Evolutionary conservation across 768 basidiomycete species (phyloP), one percentile per base, ranked within the genome.

Genomic region (Collybiopsis luxurians): DNA sequence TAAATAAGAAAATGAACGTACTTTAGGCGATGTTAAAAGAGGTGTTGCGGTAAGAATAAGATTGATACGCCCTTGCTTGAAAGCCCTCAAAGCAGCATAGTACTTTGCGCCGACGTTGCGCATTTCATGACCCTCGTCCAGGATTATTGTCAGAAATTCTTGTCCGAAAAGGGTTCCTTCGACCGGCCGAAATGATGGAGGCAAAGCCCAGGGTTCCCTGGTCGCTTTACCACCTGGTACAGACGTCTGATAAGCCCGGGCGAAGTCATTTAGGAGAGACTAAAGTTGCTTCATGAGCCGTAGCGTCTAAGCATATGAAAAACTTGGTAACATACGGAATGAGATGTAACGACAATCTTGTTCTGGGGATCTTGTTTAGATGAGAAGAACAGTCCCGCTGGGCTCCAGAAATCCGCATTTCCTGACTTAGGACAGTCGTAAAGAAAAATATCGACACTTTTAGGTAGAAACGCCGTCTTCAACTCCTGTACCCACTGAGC

Each of bases 121-220:
- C 31, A 67, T 55, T 4, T 64, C 47, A 13, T 71, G 68, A 1
- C 60, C 62, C 28, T 71, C 68, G 26, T 71, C 65, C 3, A 67
- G 1, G 11, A 52, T 56, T 13, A 56, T 46, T 0, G 59, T 56
- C 15, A 67, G 60, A 44, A 53, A 71, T 0, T 55, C 12, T 11
- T 59, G 63, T 1, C 58, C 55, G n/a, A 62, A 68, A 1, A 70
- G 38, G 0, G 64, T 64, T 15, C 28, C 2, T 4, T 30, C 17
- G 15, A 59, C 31, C 17, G 43, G 12, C 21, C 15, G 15, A 0
- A 27, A 46, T 24, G 7, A 15, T 21, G 15, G 5, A 4, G 60
- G 67, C 26, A 59, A 51, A 2, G 55, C 58, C 67, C 67, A 69
- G 10, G 65, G 64, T 3, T 34, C 26, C 39, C 53, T 36, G 30